phyloP scores from a whole-genome alignment of 2,329 filamentous ascomycete species.

The Penicillium sp. region DNA sequence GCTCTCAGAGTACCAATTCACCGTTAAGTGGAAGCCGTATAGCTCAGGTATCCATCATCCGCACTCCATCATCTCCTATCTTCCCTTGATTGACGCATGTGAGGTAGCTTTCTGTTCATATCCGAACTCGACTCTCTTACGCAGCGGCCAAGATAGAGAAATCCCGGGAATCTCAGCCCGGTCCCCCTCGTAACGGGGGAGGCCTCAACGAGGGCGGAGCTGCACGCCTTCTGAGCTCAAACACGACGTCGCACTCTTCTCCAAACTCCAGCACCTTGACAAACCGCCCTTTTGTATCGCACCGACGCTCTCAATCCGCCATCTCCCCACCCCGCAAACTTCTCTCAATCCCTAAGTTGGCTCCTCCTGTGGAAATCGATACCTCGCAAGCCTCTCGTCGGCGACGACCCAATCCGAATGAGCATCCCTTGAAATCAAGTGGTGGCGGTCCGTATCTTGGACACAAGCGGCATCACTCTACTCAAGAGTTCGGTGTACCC shows the following conservation, averaged over 20 bases:
- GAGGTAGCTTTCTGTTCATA: slow-evolving; percentile 64
- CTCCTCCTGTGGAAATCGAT: slow-evolving; percentile 41
- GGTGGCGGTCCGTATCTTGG: slow-evolving; percentile 20
- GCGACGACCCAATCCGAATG: slow-evolving; percentile 36
- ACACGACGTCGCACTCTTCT: slow-evolving; percentile 10
- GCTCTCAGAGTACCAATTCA: slow-evolving; percentile 67
- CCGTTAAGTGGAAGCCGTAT: slow-evolving; percentile 64
- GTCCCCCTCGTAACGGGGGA: slow-evolving; percentile 8
- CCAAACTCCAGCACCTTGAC: slow-evolving; percentile 6
- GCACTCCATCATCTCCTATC: neutral
- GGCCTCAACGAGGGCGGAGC: slow-evolving; percentile 54
- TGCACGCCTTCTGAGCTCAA: slow-evolving; percentile 27
- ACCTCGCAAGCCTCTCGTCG: slow-evolving; percentile 27
- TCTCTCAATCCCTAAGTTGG: slow-evolving; percentile 30
- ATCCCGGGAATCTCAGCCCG: slow-evolving; percentile 69
- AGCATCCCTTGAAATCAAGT: slow-evolving; percentile 9
- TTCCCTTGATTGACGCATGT: slow-evolving; percentile 16
- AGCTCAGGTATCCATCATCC: slow-evolving; percentile 58
- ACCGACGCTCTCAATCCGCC: slow-evolving; percentile 13
- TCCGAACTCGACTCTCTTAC: slow-evolving; percentile 80
- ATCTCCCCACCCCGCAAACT: slow-evolving; percentile 17
- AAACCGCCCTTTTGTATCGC: slow-evolving; percentile 6
- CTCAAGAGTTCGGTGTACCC: slow-evolving; percentile 23
- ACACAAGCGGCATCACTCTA: slow-evolving; percentile 29
- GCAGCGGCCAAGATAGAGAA: slow-evolving; percentile 91